Percentiles rank a stretch among this genome's conserved stretches.
Evolutionary conservation across 805 yeast species (phyloP).

Genomic region (Metschnikowia lachancei): DNA sequence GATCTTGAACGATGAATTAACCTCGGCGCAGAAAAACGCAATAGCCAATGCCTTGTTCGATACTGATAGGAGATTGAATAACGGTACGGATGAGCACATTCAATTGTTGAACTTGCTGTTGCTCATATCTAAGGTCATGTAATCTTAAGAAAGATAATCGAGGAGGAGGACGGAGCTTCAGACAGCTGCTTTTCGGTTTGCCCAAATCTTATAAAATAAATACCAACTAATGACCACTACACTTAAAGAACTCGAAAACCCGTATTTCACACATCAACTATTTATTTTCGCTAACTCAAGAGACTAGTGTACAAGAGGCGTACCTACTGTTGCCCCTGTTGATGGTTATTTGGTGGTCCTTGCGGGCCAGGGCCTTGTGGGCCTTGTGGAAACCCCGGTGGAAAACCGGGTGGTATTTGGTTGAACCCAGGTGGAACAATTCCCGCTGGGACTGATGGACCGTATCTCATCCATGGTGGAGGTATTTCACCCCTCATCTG

Average conservation of each 20-base stretch:
- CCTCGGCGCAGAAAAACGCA: constrained; percentile 56
- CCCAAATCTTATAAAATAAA: too few relatives aligned
- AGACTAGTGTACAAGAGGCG: background rate
- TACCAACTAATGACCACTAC: background rate
- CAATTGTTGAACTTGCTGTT: constrained; percentile 65
- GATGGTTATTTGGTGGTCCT: constrained; percentile 8
- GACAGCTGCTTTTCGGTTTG: too few relatives aligned
- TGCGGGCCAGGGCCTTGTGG: too few relatives aligned
- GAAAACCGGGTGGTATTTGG: constrained; percentile 10
- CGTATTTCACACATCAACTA: background rate
- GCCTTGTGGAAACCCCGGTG: constrained; percentile 12
- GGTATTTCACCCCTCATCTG: constrained; percentile 8
- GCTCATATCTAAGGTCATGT: constrained; percentile 23
- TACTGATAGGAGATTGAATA: constrained; percentile 69
- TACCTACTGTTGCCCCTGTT: constrained; percentile 13
- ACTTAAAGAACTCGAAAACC: background rate
- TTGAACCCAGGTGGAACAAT: constrained; percentile 6
- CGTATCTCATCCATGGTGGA: constrained; percentile 19
- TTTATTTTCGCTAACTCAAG: too few relatives aligned
- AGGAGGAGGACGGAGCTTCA: background rate
- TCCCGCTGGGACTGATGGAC: constrained; percentile 10
- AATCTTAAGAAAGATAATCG: background rate
- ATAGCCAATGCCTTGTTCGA: constrained; percentile 67
- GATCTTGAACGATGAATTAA: constrained; percentile 50
- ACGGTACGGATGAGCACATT: constrained; percentile 87